These are phyloP conservation scores for Pelargonium citronellum DNA, from an alignment of 441 rosid species.

Conservation along the genomic window DNA sequence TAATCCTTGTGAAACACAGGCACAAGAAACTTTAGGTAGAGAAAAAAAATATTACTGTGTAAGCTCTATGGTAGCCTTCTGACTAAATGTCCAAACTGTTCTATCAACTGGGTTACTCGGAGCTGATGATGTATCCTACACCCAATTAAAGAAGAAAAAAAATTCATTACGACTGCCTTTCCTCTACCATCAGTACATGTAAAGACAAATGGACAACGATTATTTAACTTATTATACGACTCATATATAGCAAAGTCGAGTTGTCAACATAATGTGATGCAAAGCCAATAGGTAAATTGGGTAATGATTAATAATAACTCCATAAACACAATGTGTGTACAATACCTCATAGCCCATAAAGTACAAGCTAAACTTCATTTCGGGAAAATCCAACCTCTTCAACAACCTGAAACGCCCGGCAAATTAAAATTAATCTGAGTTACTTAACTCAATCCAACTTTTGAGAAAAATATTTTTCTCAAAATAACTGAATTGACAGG, in stretches of 20 bases:
- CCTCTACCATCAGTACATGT: too few relatives aligned
- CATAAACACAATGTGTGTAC: neutral
- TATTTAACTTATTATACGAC: neutral
- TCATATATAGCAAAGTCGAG: too few relatives aligned
- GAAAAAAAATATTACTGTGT: slow-evolving; percentile 52
- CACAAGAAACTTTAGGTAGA: slow-evolving; percentile 1
- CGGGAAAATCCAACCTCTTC: slow-evolving; percentile 82
- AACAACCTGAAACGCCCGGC: slow-evolving; percentile 47
- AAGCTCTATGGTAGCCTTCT: slow-evolving; percentile 71
- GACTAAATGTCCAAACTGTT: slow-evolving; percentile 75
- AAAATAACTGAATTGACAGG: too few relatives aligned
- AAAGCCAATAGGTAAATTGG: too few relatives aligned
- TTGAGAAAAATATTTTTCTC: neutral
- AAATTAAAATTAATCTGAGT: neutral
- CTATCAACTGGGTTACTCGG: slow-evolving; percentile 64
- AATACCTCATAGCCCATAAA: slow-evolving; percentile 84
- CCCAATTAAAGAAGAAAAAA: too few relatives aligned
- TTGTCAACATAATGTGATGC: too few relatives aligned
- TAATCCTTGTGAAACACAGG: slow-evolving; percentile 15
- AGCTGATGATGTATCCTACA: slow-evolving; percentile 61
- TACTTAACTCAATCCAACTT: neutral
- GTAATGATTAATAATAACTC: neutral
- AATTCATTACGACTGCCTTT: neutral
- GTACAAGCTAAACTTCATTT: slow-evolving; percentile 79
- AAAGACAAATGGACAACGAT: neutral